Evolutionary conservation across 2,329 filamentous ascomycete species (phyloP), one percentile per base, ranked within the genome.

Genomic region (Zasmidium cellare): DNA sequence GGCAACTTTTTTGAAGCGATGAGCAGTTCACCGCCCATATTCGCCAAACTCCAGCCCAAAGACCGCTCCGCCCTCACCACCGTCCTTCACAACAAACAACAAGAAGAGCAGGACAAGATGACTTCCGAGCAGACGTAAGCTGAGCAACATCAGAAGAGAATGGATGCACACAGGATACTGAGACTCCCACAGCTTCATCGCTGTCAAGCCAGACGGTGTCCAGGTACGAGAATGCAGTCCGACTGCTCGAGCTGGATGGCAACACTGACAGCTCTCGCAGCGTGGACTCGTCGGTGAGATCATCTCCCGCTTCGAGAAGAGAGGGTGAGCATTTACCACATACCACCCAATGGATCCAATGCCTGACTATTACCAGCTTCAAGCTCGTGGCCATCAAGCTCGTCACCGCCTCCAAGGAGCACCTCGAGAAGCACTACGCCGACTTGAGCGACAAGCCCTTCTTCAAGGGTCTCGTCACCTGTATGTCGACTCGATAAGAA

Each of bases 351-450:
- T 9, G 6, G 18, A 18, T 14, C 16, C 46, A 55, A 14, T 44
- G 9, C 12, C 55, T 59, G 35, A 55, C 31, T 18, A 47, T 14
- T 49, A 18, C 51, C 70, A 92, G 92, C 82, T 97, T 90, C 90
- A 97, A 97, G 89, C 92, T 99, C 73, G 92, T 85, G 72, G 94
- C 92, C 79, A 91, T 99, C 86, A 99, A 99, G 91, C 87, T 99
- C 73, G 80, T 88, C 79, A 87, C 87, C 71, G 91, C 94, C 72
- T 82, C 84, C 84, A 89, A 96, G 86, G 91, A 89, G 79, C 94
- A 97, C 85, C 92, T 99, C 77, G 92, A 97, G 90, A 85, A 89
- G 82, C 94, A 99, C 88, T 99, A 99, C 80, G 85, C 85, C 72
- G 94, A 99, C 79, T 88, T 99, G 73, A 85, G 85, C 76, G 85